Base-by-base conservation (phyloP, 1,139 yeast genomes). In the Pichia sp. region DNA sequence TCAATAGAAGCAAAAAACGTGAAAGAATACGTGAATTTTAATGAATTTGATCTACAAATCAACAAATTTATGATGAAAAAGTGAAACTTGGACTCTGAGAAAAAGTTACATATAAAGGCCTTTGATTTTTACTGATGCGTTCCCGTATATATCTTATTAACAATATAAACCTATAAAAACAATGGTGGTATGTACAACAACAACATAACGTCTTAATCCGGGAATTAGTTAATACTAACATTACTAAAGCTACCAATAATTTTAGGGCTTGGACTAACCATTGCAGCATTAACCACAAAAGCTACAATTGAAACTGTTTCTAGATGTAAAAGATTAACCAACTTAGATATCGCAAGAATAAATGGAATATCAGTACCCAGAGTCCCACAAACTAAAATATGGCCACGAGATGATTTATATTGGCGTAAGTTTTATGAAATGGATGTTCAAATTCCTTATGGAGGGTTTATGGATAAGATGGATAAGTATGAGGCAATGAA, bases 401-500 rank as follows among this genome's bases (percentile, higher is more conserved):
- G 61, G 65, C 46, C 62, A 63, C 34, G 55, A 55, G 27, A 59
- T 46, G 22, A 29, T 11, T n/a, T 10, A 5, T 52, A 52, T 28
- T 54, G 55, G 55, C 19, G 48, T 14, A 42, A 55, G 51, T 79
- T 77, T 58, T 70, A 74, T n/a, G 47, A 70, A 68, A 52, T 69
- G 63, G 53, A 47, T n/a, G 9, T 19, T 7, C 19, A 42, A 67
- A 72, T n/a, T 53, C 41, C 31, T 6, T 25, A 28, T 36, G 77
- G 77, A 2, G 84, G 85, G 0, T 83, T 83, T 56, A 66, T 67
- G 28, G 62, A 65, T 5, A 72, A 69, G 28, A 81, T 83, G 85
- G 80, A 80, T 2, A 85, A 81, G 57, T 73, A 73, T 53, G 88
- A 83, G 58, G 87, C 87, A 1, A 66, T 81, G 41, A 66, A 74